Base-by-base conservation (phyloP, 805 yeast genomes). In the Wickerhamiella vanderwaltii region DNA sequence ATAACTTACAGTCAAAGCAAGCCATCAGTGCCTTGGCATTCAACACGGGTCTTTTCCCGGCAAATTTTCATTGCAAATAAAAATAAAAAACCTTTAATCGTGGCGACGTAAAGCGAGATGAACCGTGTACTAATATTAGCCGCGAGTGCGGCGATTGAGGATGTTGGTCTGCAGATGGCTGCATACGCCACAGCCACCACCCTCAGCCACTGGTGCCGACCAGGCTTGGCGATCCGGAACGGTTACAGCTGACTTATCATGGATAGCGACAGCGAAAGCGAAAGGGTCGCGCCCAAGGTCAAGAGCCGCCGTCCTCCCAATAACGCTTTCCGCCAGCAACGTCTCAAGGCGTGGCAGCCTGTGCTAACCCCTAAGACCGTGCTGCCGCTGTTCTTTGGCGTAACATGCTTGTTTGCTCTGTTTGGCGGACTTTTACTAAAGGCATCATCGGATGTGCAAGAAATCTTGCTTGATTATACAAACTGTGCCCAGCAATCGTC, bases 21-120 rank as follows among this genome's bases (percentile, higher is more conserved):
- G 70, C 75, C 3, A 69, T 75, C 47, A 65, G 85, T 35, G 69
- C 80, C 13, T 71, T 75, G 51, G 83, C 94, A 51, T 88, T 78
- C 62, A 83, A 86, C 54, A 88, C 87, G 57, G 95, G 95, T n/a
- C 78, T 85, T 52, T 91, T 91, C 64, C 94, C 96, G 19, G 73
- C 86, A 39, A 82, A 82, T 59, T 83, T 83, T n/a, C n/a, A n/a
- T n/a, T n/a, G n/a, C n/a, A n/a, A n/a, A n/a, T n/a, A n/a, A n/a
- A n/a, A n/a, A n/a, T n/a, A n/a, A n/a, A n/a, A n/a, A n/a, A n/a
- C n/a, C n/a, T n/a, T n/a, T n/a, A n/a, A n/a, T n/a, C n/a, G n/a
- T n/a, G n/a, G n/a, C n/a, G n/a, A n/a, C n/a, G n/a, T n/a, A n/a
- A n/a, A n/a, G n/a, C n/a, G n/a, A n/a, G n/a, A n/a, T n/a, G n/a